Conservation (phyloP, 1,284 basidiomycete genomes). For the Sporisorium sorghi region DNA sequence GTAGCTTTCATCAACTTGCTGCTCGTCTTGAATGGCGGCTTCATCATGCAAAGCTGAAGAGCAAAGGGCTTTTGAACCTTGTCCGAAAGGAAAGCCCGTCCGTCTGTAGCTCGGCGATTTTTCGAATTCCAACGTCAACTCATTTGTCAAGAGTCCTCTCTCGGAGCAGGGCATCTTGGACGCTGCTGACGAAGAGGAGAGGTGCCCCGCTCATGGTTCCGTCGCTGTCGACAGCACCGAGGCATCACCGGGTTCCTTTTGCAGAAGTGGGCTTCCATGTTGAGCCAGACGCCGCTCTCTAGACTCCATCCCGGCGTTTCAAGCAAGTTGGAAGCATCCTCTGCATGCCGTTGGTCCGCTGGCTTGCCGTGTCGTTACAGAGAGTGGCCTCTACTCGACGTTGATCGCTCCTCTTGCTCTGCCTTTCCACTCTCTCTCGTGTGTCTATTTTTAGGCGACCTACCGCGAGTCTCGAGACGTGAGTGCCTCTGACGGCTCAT, state of each 20-base stretch:
- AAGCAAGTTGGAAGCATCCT: background rate
- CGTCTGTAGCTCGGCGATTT: background rate
- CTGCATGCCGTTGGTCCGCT: conserved; percentile 3
- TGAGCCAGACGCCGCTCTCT: background rate
- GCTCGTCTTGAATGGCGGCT: background rate
- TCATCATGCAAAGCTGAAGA: background rate
- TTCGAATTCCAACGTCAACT: background rate
- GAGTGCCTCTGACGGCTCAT: background rate
- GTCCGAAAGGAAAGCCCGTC: background rate
- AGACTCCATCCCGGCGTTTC: conserved; percentile 35
- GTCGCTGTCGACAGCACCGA: background rate
- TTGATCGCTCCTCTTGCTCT: no score
- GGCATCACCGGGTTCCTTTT: background rate
- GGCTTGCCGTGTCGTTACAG: background rate
- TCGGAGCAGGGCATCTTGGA: background rate
- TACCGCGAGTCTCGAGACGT: no score
- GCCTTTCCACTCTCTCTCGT: no score
- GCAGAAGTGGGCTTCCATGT: background rate
- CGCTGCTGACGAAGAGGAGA: no score
- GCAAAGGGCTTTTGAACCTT: background rate
- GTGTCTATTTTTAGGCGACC: no score
- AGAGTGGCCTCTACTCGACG: no score
- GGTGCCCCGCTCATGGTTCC: background rate
- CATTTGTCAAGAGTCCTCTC: background rate
- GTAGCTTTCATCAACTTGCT: background rate